Percentiles rank a stretch among this genome's conserved stretches.
Evolutionary conservation across 345 rosid species (phyloP).

Genomic region (Gossypium ekmanianum): DNA sequence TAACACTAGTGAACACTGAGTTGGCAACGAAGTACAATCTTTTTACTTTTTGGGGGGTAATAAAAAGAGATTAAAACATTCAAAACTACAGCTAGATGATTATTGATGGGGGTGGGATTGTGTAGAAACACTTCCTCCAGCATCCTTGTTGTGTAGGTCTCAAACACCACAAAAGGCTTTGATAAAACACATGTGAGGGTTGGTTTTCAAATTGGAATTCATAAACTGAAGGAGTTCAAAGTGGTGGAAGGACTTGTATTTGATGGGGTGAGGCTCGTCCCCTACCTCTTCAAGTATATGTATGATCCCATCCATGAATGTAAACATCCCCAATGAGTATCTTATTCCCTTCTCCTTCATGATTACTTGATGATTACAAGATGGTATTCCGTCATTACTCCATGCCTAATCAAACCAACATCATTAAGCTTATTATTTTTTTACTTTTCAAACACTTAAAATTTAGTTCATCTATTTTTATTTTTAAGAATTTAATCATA

Average conservation of each 20-base stretch:
- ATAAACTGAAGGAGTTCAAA: slow-evolving; percentile 45
- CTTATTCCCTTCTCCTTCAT: slow-evolving; percentile 43
- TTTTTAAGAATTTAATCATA: no score
- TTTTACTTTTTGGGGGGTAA: no score
- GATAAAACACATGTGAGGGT: slow-evolving; percentile 36
- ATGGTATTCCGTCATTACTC: slow-evolving; percentile 66
- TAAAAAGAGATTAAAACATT: no score
- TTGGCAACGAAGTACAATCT: no score
- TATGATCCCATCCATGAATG: slow-evolving; percentile 43
- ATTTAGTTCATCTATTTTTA: no score
- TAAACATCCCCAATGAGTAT: slow-evolving; percentile 54
- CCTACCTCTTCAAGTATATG: slow-evolving; percentile 49
- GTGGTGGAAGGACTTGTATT: slow-evolving; percentile 57
- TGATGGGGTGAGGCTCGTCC: slow-evolving; percentile 53
- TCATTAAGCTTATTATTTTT: neutral
- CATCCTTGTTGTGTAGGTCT: neutral
- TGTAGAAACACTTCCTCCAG: no score
- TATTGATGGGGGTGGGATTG: no score
- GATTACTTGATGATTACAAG: slow-evolving; percentile 56
- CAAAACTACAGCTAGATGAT: no score
- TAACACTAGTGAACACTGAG: no score
- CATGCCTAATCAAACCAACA: slow-evolving; percentile 50
- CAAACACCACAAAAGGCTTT: slow-evolving; percentile 50
- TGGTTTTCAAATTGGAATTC: slow-evolving; percentile 24
- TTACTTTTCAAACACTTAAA: no score